Evolutionary conservation across 1,284 basidiomycete species (phyloP), one percentile per base, ranked within the genome.

Genomic region (Rhodotorula mucilaginosa): DNA sequence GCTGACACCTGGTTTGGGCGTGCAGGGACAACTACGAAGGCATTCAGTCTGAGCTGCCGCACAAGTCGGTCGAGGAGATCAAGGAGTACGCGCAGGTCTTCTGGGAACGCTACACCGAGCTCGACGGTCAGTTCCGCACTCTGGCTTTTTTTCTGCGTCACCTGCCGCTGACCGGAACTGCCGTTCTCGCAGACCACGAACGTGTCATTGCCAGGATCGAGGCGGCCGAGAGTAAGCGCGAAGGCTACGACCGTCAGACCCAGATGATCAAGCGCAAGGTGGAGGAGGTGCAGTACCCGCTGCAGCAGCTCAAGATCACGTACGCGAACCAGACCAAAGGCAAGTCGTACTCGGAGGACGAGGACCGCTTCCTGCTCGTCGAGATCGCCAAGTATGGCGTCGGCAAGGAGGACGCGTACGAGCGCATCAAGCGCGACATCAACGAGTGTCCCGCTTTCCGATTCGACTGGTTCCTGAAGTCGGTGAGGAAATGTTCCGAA

Each of bases 401-500:
- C 84, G 88, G 89, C 67, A 85, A 88, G 46, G 95, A 97, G 68
- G 94, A 97, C 79, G 90, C 93, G 52, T 98, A 94, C 80, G 96
- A 99, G 79, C 84, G 89, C 64, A 97, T 99, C 83, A 97, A 97
- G 86, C 88, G 90, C 82, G 96, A 99, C 82, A 93, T 99, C 71
- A 90, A 89, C 54, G 92, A 95, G 81, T 96, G 93, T 82, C 93
- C 93, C 0, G 90, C 94, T n/a, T 99, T 99, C 84, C 85, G 81
- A 52, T 97, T 98, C 78, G 94, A 98, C 80, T 98, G 95, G 95
- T 99, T 98, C 84, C 93, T 99, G 86, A 97, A 97, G 74, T 57
- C 52, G 44, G 93, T 72, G 52, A 31, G 65, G 48, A n/a, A 2
- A 23, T 15, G 2, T 65, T 68, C 23, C 26, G 26, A 34, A 34